Evolutionary conservation across 2,329 filamentous ascomycete species (phyloP).

Genomic region (Xylariales sp.): DNA sequence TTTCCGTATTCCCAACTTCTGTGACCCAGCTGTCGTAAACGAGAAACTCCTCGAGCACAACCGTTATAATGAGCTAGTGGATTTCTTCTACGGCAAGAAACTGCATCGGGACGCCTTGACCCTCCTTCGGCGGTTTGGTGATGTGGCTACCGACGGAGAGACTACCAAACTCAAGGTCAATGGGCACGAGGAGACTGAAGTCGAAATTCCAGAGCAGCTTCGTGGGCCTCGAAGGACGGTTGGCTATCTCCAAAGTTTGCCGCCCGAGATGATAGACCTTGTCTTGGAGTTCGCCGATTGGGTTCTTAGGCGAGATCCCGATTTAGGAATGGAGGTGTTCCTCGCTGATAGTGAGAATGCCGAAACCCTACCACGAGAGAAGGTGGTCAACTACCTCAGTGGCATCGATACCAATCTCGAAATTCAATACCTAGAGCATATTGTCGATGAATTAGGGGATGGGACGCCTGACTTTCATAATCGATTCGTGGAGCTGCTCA

Average conservation of each 20-base stretch:
- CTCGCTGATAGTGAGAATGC: conserved; percentile 94
- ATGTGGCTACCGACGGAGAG: conserved; percentile 51
- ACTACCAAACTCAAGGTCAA: conserved; percentile 52
- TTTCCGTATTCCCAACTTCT: conserved; percentile 97
- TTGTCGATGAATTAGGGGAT: conserved; percentile 89
- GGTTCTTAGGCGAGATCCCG: conserved; percentile 79
- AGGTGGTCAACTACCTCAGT: conserved; percentile 79
- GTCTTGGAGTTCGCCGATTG: conserved; percentile 92
- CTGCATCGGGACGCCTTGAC: conserved; percentile 89
- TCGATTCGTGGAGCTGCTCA: conserved; percentile 75
- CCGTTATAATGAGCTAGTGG: conserved; percentile 93
- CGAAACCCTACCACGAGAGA: conserved; percentile 83
- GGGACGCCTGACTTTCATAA: conserved; percentile 89
- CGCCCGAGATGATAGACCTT: conserved; percentile 87
- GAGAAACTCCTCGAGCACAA: conserved; percentile 89
- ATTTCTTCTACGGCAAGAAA: conserved; percentile 96
- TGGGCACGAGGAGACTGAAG: conserved; percentile 46
- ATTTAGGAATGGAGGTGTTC: conserved; percentile 91
- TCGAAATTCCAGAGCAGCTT: conserved; percentile 58
- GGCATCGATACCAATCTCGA: conserved; percentile 77
- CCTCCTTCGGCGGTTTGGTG: conserved; percentile 82
- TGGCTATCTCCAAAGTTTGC: conserved; percentile 87
- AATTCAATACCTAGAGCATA: conserved; percentile 86
- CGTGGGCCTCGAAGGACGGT: conserved; percentile 87
- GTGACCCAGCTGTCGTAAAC: conserved; percentile 94